phyloP scores from a whole-genome alignment of 306 rosid species.

The Inga laurina region DNA sequence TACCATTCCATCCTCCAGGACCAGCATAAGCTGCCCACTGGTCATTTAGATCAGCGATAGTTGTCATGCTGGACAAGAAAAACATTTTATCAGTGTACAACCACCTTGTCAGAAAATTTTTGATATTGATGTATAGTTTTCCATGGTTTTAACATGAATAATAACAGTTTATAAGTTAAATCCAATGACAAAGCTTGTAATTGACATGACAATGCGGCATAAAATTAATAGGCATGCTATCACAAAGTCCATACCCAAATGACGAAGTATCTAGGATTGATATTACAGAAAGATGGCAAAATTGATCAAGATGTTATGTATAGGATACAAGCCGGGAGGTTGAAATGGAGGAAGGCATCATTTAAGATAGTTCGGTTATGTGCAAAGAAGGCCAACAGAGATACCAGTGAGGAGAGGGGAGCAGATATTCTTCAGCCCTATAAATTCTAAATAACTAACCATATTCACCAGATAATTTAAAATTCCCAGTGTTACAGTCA shows the following conservation, averaged over 20 bases:
- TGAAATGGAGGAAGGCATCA: not conserved
- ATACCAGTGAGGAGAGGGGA: not conserved
- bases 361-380: not conserved
- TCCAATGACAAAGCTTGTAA: not conserved
- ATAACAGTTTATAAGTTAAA: conserved; percentile 21
- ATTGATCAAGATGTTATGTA: not conserved
- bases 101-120: conserved; percentile 16
- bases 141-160: not conserved
- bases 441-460: too few species aligned
- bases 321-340: not conserved
- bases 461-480: too few species aligned
- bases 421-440: not conserved
- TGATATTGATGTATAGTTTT: not conserved
- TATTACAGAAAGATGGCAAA: not conserved
- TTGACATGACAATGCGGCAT: not conserved
- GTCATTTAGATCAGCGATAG: conserved; percentile 86
- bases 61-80: conserved; percentile 74
- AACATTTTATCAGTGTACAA: conserved; percentile 31
- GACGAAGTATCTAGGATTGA: not conserved
- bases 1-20: conserved; percentile 99
- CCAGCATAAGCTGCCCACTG: conserved; percentile 99
- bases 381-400: not conserved
- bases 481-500: not conserved
- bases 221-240: not conserved
- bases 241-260: not conserved